A percentile compares a stretch with the other conserved stretches of the same genome.
Conservation (phyloP, 352 stramenopile genomes). For the Paralagenidium karlingii region DNA sequence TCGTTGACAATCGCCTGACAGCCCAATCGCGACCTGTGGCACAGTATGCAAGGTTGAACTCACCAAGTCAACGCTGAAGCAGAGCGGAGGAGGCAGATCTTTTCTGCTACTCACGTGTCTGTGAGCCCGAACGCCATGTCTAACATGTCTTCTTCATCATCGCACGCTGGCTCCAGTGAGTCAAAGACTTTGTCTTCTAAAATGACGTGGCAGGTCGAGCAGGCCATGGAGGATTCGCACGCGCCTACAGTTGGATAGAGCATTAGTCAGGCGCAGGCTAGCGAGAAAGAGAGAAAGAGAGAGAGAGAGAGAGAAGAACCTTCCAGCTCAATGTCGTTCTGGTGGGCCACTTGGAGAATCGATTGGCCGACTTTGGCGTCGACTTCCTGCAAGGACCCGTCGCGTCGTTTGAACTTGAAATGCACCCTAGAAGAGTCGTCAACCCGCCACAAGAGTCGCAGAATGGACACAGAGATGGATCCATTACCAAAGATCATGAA, state of each 20-base stretch:
- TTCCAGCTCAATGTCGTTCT: slow-evolving; percentile 91
- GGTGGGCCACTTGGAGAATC: slow-evolving; percentile 87
- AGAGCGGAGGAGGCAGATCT: too few species aligned
- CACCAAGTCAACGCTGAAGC: neutral
- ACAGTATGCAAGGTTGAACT: slow-evolving; percentile 1
- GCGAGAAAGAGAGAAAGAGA: neutral
- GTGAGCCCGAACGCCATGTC: slow-evolving; percentile 98
- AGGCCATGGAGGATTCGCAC: slow-evolving; percentile 93
- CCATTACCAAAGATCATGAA: too few species aligned
- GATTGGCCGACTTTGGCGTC: slow-evolving; percentile 70
- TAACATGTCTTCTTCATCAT: slow-evolving; percentile 99
- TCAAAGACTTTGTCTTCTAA: slow-evolving; percentile 90
- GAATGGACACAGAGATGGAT: too few species aligned
- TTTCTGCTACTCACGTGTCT: slow-evolving; percentile 85
- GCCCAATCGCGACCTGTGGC: slow-evolving; percentile 73
- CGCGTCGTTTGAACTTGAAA: slow-evolving; percentile 56
- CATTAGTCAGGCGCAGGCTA: neutral
- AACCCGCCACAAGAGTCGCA: too few species aligned
- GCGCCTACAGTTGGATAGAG: slow-evolving; percentile 53
- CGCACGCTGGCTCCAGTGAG: slow-evolving; percentile 76
- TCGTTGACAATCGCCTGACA: slow-evolving; percentile 86
- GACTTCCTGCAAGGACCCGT: slow-evolving; percentile 47
- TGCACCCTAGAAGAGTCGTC: too few species aligned
- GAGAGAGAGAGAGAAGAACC: slow-evolving; percentile 16
- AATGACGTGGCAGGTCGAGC: slow-evolving; percentile 98